phyloP scores from a whole-genome alignment of 2,329 filamentous ascomycete genomes.

The Cordyceps tenuipes region DNA sequence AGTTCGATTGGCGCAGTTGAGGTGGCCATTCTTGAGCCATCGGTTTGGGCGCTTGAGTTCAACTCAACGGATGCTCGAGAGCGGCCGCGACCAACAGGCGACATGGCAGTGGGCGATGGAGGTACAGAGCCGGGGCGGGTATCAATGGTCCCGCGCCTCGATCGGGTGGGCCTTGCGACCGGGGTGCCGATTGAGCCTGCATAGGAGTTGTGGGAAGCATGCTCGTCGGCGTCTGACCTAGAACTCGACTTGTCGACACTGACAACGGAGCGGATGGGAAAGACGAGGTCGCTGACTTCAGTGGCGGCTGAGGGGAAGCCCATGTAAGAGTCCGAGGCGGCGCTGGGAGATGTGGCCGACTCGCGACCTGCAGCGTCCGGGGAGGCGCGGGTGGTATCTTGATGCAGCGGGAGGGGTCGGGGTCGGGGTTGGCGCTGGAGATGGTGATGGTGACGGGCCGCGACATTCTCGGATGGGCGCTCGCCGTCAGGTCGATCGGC shows the following conservation, averaged over 20 bases:
- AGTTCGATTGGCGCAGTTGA: conserved; percentile 26
- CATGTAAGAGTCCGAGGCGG: conserved; percentile 5
- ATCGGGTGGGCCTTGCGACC: conserved; percentile 22
- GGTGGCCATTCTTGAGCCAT: conserved; percentile 31
- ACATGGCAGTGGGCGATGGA: background rate
- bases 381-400: background rate
- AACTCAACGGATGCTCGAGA: conserved; percentile 23
- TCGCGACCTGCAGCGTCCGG: background rate
- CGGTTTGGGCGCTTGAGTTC: conserved; percentile 37
- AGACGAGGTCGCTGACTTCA: conserved; percentile 55
- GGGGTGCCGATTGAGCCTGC: conserved; percentile 25
- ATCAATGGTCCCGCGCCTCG: conserved; percentile 20
- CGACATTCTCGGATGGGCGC: background rate
- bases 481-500: conserved; percentile 3
- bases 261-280: conserved; percentile 73
- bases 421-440: background rate
- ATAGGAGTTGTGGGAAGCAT: conserved; percentile 27
- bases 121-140: conserved; percentile 11
- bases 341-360: background rate
- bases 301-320: conserved; percentile 24
- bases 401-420: background rate
- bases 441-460: background rate
- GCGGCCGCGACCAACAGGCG: background rate
- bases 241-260: conserved; percentile 52
- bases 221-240: conserved; percentile 33